phyloP scores from a whole-genome alignment of 2,329 filamentous ascomycete species.

The Pseudocercospora vitis region DNA sequence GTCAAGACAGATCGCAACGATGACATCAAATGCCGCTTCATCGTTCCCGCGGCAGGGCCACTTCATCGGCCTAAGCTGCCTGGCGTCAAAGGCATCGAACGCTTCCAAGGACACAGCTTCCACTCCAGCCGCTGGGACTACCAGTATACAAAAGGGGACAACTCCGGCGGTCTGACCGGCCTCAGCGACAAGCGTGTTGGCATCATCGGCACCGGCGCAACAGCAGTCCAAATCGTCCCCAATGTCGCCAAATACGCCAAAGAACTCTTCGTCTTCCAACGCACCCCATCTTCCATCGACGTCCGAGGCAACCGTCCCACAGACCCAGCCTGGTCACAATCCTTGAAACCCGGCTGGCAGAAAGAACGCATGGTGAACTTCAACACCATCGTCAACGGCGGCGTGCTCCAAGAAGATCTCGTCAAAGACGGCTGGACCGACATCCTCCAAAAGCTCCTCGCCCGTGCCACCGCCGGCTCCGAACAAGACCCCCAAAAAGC shows the following conservation, averaged over 20 bases:
- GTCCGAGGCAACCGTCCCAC: constrained; percentile 41
- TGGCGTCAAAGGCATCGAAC: constrained; percentile 43
- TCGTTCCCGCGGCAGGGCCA: constrained; percentile 45
- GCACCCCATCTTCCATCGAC: constrained; percentile 43
- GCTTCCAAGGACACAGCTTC: constrained; percentile 44
- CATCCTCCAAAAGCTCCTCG: constrained; percentile 26
- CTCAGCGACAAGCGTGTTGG: constrained; percentile 26
- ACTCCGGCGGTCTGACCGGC: constrained; percentile 19
- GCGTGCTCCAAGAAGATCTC: constrained; percentile 30
- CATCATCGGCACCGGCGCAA: constrained; percentile 29
- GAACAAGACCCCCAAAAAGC: constrained; percentile 19
- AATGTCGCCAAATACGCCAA: constrained; percentile 41
- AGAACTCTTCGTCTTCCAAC: constrained; percentile 45
- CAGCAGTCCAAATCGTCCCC: constrained; percentile 42
- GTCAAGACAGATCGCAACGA: constrained; percentile 26
- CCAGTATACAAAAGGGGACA: constrained; percentile 41
- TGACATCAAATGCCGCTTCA: constrained; percentile 41
- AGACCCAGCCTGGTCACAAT: constrained; percentile 40
- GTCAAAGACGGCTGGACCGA: constrained; percentile 29
- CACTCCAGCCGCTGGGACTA: constrained; percentile 50
- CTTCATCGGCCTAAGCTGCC: constrained; percentile 48
- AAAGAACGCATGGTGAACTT: constrained; percentile 49
- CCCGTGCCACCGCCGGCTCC: constrained; percentile 12
- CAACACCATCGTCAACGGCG: constrained; percentile 27
- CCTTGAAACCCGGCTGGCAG: constrained; percentile 52